A percentile compares a stretch with the other conserved stretches of the same genome.
Conservation (phyloP, 306 rosid species). For the Gleditsia sinensis region DNA sequence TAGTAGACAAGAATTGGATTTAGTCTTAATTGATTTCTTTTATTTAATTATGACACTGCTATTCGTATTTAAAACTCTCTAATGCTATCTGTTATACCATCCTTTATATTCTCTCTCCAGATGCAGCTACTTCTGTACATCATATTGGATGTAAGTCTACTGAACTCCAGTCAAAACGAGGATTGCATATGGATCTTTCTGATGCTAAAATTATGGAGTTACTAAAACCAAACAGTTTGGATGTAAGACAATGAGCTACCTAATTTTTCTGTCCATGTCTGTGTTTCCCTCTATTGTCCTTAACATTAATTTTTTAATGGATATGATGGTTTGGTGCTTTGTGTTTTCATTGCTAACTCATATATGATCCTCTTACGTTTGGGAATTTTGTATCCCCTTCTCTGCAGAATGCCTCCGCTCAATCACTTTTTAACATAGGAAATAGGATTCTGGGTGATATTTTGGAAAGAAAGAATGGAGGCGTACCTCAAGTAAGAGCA, state of each 20-base stretch:
- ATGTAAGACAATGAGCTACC: slow-evolving; percentile 56
- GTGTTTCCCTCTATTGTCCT: slow-evolving; percentile 23
- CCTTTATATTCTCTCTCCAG: slow-evolving; percentile 45
- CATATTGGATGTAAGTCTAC: slow-evolving; percentile 43
- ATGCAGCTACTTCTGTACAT: slow-evolving; percentile 44
- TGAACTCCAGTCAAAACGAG: slow-evolving; percentile 56
- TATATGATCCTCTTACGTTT: slow-evolving; percentile 37
- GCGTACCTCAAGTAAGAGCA: slow-evolving; percentile 72
- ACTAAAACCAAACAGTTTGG: slow-evolving; percentile 68
- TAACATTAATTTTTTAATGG: slow-evolving; percentile 9
- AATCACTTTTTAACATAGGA: slow-evolving; percentile 64
- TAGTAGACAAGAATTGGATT: neutral
- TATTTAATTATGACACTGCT: slow-evolving; percentile 28
- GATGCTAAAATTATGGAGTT: slow-evolving; percentile 65
- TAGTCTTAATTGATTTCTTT: neutral
- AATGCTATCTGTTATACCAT: slow-evolving; percentile 32
- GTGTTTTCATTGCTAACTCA: slow-evolving; percentile 8
- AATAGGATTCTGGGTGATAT: slow-evolving; percentile 71
- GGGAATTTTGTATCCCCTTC: slow-evolving; percentile 29
- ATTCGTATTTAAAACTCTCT: slow-evolving; percentile 19
- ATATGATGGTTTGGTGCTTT: neutral
- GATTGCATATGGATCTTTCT: slow-evolving; percentile 53
- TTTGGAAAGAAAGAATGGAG: slow-evolving; percentile 62
- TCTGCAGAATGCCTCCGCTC: slow-evolving; percentile 74
- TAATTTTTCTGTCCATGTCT: slow-evolving; percentile 34